Evolutionary conservation across 23 red algal genomes (phyloP).

Genomic region (Cyanidium caldarium): DNA sequence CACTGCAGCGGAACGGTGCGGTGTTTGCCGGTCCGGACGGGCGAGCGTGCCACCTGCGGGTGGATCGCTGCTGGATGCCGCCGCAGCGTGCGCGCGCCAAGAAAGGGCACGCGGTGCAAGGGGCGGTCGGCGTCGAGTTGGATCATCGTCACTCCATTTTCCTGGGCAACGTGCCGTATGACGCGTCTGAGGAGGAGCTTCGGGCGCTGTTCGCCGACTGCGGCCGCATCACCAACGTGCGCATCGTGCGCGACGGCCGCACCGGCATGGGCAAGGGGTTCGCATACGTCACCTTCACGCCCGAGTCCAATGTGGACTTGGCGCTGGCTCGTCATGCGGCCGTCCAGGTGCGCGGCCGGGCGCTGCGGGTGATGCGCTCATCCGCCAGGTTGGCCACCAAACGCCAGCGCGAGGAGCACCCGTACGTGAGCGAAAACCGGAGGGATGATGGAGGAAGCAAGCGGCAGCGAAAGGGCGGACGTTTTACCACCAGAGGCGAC

Average conservation of each 20-base stretch:
- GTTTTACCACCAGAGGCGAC: too few species aligned
- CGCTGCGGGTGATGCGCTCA: not conserved
- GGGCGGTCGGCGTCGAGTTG: not conserved
- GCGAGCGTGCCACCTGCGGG: not conserved
- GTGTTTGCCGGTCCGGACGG: not conserved
- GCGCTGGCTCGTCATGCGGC: not conserved
- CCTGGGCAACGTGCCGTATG: constrained; percentile 83
- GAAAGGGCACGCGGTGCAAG: not conserved
- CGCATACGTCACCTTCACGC: constrained; percentile 17
- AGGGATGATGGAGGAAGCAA: too few species aligned
- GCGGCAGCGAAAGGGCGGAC: too few species aligned
- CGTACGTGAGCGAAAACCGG: too few species aligned
- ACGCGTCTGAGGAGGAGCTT: constrained; percentile 62
- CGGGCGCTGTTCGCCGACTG: not conserved
- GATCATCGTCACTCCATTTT: constrained; percentile 32
- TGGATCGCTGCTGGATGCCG: not conserved
- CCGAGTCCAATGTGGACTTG: not conserved
- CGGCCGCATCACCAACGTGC: constrained; percentile 10
- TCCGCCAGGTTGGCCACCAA: not conserved
- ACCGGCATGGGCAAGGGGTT: constrained; percentile 27
- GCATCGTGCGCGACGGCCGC: constrained; percentile 6
- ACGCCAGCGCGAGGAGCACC: not conserved
- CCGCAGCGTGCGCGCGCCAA: not conserved
- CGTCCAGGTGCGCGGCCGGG: not conserved
- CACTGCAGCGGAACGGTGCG: constrained; percentile 9